phyloP scores from a whole-genome alignment of 2,329 filamentous ascomycete genomes.

The Xylariaceae sp. region DNA sequence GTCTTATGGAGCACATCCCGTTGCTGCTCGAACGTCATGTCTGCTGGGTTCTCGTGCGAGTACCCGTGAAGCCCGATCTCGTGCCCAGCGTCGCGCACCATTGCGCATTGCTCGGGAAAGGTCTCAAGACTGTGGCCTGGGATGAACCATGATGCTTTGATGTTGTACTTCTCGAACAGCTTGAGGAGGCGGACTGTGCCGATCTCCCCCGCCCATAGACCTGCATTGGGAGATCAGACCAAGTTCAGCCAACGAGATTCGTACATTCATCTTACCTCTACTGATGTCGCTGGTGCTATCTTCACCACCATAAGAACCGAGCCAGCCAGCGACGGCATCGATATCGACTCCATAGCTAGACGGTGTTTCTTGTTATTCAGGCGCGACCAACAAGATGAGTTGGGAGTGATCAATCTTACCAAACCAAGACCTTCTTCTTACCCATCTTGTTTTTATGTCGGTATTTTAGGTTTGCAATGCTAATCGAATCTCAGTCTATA shows the following conservation, averaged over 20 bases:
- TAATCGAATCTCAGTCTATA: background rate
- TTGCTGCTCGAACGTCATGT: constrained; percentile 73
- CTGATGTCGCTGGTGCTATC: constrained; percentile 70
- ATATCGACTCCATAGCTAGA: constrained; percentile 71
- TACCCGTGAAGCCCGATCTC: constrained; percentile 66
- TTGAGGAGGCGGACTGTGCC: constrained; percentile 64
- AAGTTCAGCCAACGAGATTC: background rate
- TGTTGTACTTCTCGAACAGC: constrained; percentile 45
- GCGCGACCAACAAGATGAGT: too few relatives aligned
- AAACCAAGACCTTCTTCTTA: constrained; percentile 15
- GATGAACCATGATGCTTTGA: constrained; percentile 47
- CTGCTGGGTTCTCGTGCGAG: constrained; percentile 67
- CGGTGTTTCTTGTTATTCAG: too few relatives aligned
- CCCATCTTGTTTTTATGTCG: constrained; percentile 6
- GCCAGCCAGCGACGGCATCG: constrained; percentile 72
- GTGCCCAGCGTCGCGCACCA: constrained; percentile 60
- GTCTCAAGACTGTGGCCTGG: constrained; percentile 58
- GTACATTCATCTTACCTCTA: constrained; percentile 45
- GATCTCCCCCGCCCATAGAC: constrained; percentile 64
- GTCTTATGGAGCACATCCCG: constrained; percentile 71
- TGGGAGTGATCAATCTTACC: too few relatives aligned
- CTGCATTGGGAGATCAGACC: constrained; percentile 1
- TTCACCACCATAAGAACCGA: constrained; percentile 70
- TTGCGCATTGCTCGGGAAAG: constrained; percentile 61
- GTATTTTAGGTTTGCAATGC: background rate